A percentile compares a stretch with the other conserved stretches of the same genome.
These are phyloP conservation scores for Acanthamoeba triangularis DNA, from an alignment of 208 protist genomes.

Conservation along the genomic window DNA sequence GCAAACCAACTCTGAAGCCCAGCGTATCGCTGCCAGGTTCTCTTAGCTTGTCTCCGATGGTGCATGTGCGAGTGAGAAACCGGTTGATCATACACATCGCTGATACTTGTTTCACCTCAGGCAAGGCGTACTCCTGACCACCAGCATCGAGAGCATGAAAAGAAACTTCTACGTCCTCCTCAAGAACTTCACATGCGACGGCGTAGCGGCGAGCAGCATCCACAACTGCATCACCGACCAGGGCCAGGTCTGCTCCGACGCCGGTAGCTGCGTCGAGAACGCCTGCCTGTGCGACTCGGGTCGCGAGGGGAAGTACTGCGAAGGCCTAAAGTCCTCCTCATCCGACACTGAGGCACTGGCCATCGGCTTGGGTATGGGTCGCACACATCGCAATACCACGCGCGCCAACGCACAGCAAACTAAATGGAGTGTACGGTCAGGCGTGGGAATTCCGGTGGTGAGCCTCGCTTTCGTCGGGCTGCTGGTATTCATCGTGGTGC, in stretches of 20 bases:
- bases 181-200: constrained; percentile 20
- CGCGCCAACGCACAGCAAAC: background rate
- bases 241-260: constrained; percentile 22
- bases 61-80: background rate
- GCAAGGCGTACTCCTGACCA: background rate
- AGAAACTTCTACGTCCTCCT: background rate
- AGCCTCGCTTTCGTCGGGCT: background rate
- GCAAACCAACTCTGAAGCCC: background rate
- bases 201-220: background rate
- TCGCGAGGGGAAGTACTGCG: background rate
- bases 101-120: too few species aligned
- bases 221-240: background rate
- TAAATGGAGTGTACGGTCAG: background rate
- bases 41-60: background rate
- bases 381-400: background rate
- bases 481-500: background rate
- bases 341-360: background rate
- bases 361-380: background rate
- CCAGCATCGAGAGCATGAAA: background rate
- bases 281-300: background rate
- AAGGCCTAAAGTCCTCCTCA: background rate
- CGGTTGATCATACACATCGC: too few species aligned
- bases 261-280: background rate
- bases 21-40: background rate
- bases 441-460: background rate